Conservation (phyloP, 495 filamentous ascomycete genomes). For the Recurvomyces mirabilis region DNA sequence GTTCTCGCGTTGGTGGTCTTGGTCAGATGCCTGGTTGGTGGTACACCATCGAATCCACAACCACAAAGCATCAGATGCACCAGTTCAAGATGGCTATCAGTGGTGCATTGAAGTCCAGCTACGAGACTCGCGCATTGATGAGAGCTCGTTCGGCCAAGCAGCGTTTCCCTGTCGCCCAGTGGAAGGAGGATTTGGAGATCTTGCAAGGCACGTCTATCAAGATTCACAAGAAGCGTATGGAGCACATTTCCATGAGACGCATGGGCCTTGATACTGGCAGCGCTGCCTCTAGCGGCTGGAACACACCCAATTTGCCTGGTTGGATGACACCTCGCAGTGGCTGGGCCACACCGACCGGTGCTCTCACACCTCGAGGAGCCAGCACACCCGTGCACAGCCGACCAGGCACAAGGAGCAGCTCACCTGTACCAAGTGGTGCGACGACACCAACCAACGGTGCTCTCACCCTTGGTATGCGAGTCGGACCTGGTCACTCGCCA, state of each 20-base stretch:
- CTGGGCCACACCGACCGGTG: conserved; percentile 14
- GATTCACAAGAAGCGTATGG: conserved; percentile 18
- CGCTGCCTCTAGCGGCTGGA: conserved; percentile 14
- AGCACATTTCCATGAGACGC: conserved; percentile 7
- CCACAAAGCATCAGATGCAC: conserved; percentile 55
- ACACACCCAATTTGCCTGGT: conserved; percentile 16
- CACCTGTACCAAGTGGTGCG: conserved; percentile 7
- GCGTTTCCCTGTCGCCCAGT: conserved; percentile 52
- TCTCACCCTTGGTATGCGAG: conserved; percentile 6
- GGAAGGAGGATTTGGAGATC: conserved; percentile 32
- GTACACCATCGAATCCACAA: conserved; percentile 59
- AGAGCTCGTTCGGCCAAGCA: conserved; percentile 65
- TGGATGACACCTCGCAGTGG: conserved; percentile 19
- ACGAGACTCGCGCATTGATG: conserved; percentile 52
- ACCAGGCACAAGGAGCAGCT: conserved; percentile 11
- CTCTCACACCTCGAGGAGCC: conserved; percentile 3
- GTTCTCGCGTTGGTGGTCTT: conserved; percentile 54
- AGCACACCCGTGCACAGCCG: conserved; percentile 9
- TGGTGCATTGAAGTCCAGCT: conserved; percentile 52
- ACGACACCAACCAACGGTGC: conserved; percentile 1
- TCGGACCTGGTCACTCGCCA: conserved; percentile 6
- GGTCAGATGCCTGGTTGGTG: conserved; percentile 76
- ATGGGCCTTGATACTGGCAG: conserved; percentile 11
- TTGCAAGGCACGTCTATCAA: conserved; percentile 31
- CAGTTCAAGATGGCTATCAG: conserved; percentile 63